Evolutionary conservation across 2,329 filamentous ascomycete genomes (phyloP), one percentile per base, ranked within the genome.

Genomic region (Magnaporthiopsis rhizophila): DNA sequence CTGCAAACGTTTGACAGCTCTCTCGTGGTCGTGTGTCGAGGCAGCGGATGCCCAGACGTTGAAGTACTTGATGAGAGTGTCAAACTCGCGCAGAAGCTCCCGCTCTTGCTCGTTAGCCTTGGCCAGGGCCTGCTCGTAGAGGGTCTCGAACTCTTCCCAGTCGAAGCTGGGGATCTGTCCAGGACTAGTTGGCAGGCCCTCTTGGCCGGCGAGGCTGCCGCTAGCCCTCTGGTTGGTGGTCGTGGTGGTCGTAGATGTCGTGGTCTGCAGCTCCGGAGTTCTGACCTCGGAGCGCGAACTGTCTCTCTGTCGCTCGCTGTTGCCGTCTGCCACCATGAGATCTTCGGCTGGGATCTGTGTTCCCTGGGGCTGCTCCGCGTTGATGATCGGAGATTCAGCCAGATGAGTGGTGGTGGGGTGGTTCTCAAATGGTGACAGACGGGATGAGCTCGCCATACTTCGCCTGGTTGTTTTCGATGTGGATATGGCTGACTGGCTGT

Each of bases 1-100:
- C 71, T 89, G 89, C 59, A 97, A 81, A 64, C 92, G 86, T 75
- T 94, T 94, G 67, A 86, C 81, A 30, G 90, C 89, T 64, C 93
- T 85, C 65, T 89, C 87, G 64, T 90, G 87, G 74, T 97, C 93
- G 66, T 91, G 87, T 13, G 81, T 77, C 38, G 87, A 83, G 0
- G 89, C 89, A 15, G 89, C 86, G 26, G 88, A 81, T 30, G 90
- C 89, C 92, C 93, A 97, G 50, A 87, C 78, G 65, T 83, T 83
- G 74, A 96, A 96, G 73, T 89, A 90, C 91, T 87, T 83, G 67
- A 89, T 82, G n/a, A 93, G 78, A 58, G 80, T 76, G 21, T 86
- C 81, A 67, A 89, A 91, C 67, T 93, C 88, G 26, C 85, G 80
- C 63, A 89, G 77, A 59, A 94, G 79, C 36, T 84, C 79, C 59